Evolutionary conservation across 2,329 filamentous ascomycete genomes (phyloP).

Genomic region (Trichoderma hamatum): DNA sequence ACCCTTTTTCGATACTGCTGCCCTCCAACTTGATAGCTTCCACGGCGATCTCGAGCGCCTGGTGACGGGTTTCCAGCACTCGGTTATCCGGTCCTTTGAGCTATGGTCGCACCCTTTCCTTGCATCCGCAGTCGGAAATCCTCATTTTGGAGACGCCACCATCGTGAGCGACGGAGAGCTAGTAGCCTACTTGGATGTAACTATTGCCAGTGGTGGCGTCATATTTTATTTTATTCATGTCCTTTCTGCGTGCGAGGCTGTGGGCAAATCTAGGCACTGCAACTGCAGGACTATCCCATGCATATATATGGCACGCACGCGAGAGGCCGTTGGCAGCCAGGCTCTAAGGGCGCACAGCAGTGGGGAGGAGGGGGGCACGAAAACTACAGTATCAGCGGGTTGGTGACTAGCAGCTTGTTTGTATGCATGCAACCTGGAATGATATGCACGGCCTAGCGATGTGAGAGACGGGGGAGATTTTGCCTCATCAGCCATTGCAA

Average conservation of each 20-base stretch:
- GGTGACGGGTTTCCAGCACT: background rate
- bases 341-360: slow-evolving; percentile 21
- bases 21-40: background rate
- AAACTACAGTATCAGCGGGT: slow-evolving; percentile 9
- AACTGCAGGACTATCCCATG: slow-evolving; percentile 9
- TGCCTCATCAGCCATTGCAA: slow-evolving; percentile 18
- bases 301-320: background rate
- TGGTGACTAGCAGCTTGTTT: slow-evolving; percentile 24
- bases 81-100: background rate
- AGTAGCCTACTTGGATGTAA: background rate
- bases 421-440: slow-evolving; percentile 20
- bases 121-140: background rate
- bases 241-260: slow-evolving; percentile 15
- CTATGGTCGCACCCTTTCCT: background rate
- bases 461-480: slow-evolving; percentile 11
- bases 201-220: slow-evolving; percentile 18
- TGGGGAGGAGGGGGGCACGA: slow-evolving; percentile 18
- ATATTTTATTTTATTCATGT: background rate
- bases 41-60: background rate
- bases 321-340: background rate
- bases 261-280: background rate
- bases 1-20: background rate
- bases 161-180: background rate
- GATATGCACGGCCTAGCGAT: slow-evolving; percentile 25
- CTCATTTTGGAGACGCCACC: slow-evolving; percentile 1